Evolutionary conservation across 805 yeast species (phyloP).

Genomic region (Candida montana): DNA sequence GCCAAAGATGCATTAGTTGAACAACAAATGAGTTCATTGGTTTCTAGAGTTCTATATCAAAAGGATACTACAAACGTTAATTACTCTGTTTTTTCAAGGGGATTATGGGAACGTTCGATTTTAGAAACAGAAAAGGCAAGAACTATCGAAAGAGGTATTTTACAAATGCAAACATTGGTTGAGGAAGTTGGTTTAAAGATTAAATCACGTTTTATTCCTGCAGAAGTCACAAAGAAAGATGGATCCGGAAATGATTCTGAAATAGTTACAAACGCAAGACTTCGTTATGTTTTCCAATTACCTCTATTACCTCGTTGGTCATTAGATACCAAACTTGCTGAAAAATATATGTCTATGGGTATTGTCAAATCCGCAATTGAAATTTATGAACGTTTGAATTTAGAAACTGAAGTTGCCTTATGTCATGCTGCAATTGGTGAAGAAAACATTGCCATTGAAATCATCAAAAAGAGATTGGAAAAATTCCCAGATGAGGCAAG

Average conservation of each 20-base stretch:
- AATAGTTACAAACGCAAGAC: constrained; percentile 39
- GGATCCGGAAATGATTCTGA: constrained; percentile 20
- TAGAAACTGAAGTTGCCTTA: constrained; percentile 80
- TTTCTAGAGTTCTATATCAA: constrained; percentile 62
- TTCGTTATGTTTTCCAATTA: constrained; percentile 65
- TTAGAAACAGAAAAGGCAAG: constrained; percentile 75
- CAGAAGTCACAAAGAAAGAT: constrained; percentile 17
- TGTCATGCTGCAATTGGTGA: constrained; percentile 86
- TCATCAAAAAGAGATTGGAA: constrained; percentile 49
- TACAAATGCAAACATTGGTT: constrained; percentile 88
- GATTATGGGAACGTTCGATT: constrained; percentile 85
- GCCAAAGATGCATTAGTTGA: constrained; percentile 63
- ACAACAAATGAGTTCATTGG: constrained; percentile 77
- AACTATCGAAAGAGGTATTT: constrained; percentile 88
- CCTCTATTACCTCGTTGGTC: constrained; percentile 82
- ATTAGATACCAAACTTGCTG: constrained; percentile 78
- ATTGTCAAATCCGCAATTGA: constrained; percentile 82
- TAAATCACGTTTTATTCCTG: constrained; percentile 49
- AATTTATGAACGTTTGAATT: constrained; percentile 71
- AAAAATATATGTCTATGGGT: constrained; percentile 80
- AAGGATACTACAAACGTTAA: constrained; percentile 40
- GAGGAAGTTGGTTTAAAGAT: constrained; percentile 79
- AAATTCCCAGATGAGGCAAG: constrained; percentile 72
- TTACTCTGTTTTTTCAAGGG: constrained; percentile 75
- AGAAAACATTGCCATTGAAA: constrained; percentile 55